phyloP scores from a whole-genome alignment of 23 red algal species.

The Gracilaria vermiculophylla region DNA sequence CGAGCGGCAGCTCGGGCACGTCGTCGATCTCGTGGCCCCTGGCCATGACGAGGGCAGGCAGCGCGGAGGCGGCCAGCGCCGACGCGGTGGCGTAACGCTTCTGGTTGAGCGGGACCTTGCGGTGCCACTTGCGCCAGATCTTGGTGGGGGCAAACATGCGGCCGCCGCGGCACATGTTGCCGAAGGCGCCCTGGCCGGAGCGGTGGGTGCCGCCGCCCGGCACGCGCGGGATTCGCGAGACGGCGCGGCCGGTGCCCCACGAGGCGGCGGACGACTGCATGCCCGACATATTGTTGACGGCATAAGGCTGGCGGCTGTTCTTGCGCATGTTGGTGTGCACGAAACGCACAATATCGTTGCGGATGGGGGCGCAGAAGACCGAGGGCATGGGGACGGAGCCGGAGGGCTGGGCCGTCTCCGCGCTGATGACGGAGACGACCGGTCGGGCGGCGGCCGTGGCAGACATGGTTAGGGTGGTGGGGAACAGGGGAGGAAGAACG shows the following conservation, averaged over 20 bases:
- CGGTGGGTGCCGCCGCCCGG: constrained; percentile 97
- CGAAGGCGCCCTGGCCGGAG: constrained; percentile 94
- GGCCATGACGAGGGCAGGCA: constrained; percentile 93
- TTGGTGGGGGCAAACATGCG: constrained; percentile 96
- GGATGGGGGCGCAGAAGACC: constrained; percentile 93
- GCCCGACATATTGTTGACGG: constrained; percentile 82
- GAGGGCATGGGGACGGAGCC: constrained; percentile 70
- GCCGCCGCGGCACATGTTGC: constrained; percentile 96
- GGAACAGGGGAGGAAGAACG: neutral
- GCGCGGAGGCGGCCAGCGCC: constrained; percentile 85
- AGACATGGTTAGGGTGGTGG: neutral
- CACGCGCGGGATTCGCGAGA: constrained; percentile 94
- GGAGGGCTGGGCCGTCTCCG: constrained; percentile 67
- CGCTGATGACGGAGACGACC: constrained; percentile 65
- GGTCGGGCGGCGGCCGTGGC: constrained; percentile 51
- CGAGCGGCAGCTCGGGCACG: constrained; percentile 91
- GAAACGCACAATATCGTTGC: constrained; percentile 87
- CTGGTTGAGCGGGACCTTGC: constrained; percentile 81
- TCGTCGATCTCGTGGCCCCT: constrained; percentile 91
- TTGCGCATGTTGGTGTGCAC: constrained; percentile 94
- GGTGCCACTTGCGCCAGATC: constrained; percentile 98
- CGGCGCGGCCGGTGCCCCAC: constrained; percentile 97
- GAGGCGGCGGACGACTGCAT: constrained; percentile 96
- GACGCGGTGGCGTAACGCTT: constrained; percentile 88
- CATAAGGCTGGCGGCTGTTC: constrained; percentile 96